These are phyloP conservation scores for Penicillium sp. DNA, from an alignment of 2,329 filamentous ascomycete species.

Conservation along the genomic window DNA sequence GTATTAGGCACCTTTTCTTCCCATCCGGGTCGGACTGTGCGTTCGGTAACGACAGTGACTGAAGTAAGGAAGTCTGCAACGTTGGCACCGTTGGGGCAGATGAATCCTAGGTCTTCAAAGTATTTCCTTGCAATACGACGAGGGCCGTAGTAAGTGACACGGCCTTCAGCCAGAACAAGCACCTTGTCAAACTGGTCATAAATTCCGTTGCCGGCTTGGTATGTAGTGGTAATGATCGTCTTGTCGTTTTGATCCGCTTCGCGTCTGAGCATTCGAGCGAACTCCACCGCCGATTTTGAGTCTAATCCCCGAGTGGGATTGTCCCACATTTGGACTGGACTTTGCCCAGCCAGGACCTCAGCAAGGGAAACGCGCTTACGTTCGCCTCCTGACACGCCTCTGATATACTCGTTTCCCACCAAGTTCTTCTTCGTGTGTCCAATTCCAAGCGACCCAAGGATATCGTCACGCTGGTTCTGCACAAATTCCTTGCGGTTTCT, in stretches of 20 bases:
- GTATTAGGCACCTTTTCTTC: conserved; percentile 33
- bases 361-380: conserved; percentile 66
- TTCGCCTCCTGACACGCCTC: conserved; percentile 67
- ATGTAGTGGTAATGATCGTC: conserved; percentile 61
- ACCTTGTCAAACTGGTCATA: conserved; percentile 69
- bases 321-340: conserved; percentile 63
- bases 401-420: conserved; percentile 63
- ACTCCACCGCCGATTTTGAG: conserved; percentile 61
- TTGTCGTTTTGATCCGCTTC: conserved; percentile 60
- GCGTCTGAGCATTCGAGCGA: conserved; percentile 56
- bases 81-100: conserved; percentile 60
- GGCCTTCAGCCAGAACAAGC: conserved; percentile 62
- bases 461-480: conserved; percentile 32
- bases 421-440: conserved; percentile 60
- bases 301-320: conserved; percentile 65
- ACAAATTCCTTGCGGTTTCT: conserved; percentile 31
- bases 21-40: conserved; percentile 37
- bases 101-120: conserved; percentile 63
- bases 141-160: conserved; percentile 63
- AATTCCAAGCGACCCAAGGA: conserved; percentile 32
- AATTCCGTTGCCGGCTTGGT: conserved; percentile 67
- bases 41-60: conserved; percentile 56
- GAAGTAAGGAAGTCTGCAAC: conserved; percentile 65
- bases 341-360: conserved; percentile 53
- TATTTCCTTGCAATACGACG: conserved; percentile 57